Base-by-base conservation (phyloP, 495 filamentous ascomycete species). In the Penicillium tannophilum region DNA sequence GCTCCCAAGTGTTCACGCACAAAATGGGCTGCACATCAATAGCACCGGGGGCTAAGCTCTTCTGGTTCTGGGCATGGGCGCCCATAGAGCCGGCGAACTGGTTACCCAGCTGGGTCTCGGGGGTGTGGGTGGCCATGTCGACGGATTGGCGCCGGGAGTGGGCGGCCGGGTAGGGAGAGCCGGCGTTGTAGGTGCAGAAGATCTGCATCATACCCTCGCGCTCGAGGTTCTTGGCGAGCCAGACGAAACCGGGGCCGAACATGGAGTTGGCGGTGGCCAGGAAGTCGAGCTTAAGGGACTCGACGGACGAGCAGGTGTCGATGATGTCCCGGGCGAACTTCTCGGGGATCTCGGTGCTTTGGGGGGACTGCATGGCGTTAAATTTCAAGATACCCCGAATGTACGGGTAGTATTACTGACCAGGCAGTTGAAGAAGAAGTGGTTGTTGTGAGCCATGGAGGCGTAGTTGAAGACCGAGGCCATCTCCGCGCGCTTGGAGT, bases 201-300 rank as follows among this genome's bases (percentile, higher is more conserved):
- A 97, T 88, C 65, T 86, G 84, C 72, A 93, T 77, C 54, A 82
- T 71, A 7, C 70, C 71, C 62, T 84, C 79, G 48, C 64, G 58
- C 58, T 73, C 73, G 28, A 76, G 62, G 67, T 77, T 77, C 64
- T 77, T 80, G 58, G 96, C 89, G 50, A 98, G 87, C 94, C 94
- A 98, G 63, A 98, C 91, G 78, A 93, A 98, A 54, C 93, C 94
- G 1, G 92, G 92, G 46, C 95, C 95, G 78, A 98, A 98, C 92
- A 98, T 97, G 73, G 85, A 82, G 60, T 83, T 77, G 55, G 95
- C 94, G 6, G 91, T 96, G 55, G 84, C 80, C 61, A 95, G 75
- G 75, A 98, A 86, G 63, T 93, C 87, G 60, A 78, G 73, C 68
- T 86, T 86, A 23, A 98, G 83, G 17, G 91, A 90, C 61, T 92